These are phyloP conservation scores for Antrodiella citrinella DNA, from an alignment of 768 basidiomycete species.

Conservation along the genomic window DNA sequence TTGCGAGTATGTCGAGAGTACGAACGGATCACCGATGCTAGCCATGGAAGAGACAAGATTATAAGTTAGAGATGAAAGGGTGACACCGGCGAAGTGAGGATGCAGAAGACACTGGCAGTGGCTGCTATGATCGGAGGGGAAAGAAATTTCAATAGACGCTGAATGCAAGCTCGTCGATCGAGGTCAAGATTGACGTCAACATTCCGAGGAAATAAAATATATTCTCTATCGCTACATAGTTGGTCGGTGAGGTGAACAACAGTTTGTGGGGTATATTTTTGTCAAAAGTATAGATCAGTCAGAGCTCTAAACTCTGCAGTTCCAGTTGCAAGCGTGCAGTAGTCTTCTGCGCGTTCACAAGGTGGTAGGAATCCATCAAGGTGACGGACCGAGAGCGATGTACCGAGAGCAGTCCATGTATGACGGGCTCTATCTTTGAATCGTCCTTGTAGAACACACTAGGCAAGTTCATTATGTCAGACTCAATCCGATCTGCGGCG, in stretches of 20 bases:
- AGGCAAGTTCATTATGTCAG: neutral
- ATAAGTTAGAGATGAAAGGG: slow-evolving; percentile 1
- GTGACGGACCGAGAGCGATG: neutral
- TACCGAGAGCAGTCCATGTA: neutral
- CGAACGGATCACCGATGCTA: slow-evolving; percentile 32
- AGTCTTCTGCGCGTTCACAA: neutral
- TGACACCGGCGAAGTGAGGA: neutral
- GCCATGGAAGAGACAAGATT: slow-evolving; percentile 3
- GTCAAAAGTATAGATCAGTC: too few species aligned
- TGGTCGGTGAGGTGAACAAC: too few species aligned
- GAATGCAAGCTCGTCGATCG: too few species aligned
- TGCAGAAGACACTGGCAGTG: neutral
- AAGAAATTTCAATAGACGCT: neutral
- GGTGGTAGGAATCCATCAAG: neutral
- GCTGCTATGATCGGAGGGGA: neutral
- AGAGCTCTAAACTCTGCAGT: neutral
- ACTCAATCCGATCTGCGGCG: neutral
- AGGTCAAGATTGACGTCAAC: too few species aligned
- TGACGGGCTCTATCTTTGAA: neutral
- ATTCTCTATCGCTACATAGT: too few species aligned
- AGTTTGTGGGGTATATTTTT: too few species aligned
- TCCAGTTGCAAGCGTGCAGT: neutral
- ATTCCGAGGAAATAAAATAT: too few species aligned
- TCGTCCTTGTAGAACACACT: neutral
- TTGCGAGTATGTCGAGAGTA: slow-evolving; percentile 30